Evolutionary conservation across 805 yeast species (phyloP), one percentile per base, ranked within the genome.

Genomic region (Lipomyces chichibuensis): DNA sequence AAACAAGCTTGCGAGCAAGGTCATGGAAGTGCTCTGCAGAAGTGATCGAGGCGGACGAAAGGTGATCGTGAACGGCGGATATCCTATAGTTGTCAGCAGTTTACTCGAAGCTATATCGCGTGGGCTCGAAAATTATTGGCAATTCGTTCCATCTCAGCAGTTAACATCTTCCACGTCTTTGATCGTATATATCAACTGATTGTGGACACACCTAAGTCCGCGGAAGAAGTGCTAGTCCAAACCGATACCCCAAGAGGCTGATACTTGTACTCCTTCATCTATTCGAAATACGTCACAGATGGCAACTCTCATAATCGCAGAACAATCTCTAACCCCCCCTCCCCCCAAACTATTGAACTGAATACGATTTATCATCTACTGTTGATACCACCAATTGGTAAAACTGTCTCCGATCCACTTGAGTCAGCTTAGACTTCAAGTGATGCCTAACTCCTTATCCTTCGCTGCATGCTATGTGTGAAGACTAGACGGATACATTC

Each of bases 1-100:
- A 64, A 32, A 71, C 66, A 29, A 68, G 65, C 67, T 68, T 68
- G 63, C 57, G 63, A 35, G 71, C 71, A 32, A 68, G 61, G 56
- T 66, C 71, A 17, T 56, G 60, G 63, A 67, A 68, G 63, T 66
- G 71, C 51, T 56, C 66, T 39, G 69, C 62, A 11, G 71, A 66
- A 55, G 71, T 61, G 57, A 68, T 66, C 46, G 71, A 55, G 14
- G 67, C 70, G n/a, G 63, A 51, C 37, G 67, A 57, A 62, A 60
- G 46, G 32, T 70, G 70, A 57, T 62, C 65, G 57, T 69, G 65
- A 29, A 67, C 68, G 46, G 60, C 43, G 14, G 69, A 63, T 29
- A 66, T 63, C 60, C 67, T 62, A 32, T 51, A 65, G 55, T 13
- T 17, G 57, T 65, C 57, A 53, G 58, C 63, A 35, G 49, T 43